These are phyloP conservation scores for Kandelia obovata DNA, from an alignment of 345 rosid species.

Conservation along the genomic window DNA sequence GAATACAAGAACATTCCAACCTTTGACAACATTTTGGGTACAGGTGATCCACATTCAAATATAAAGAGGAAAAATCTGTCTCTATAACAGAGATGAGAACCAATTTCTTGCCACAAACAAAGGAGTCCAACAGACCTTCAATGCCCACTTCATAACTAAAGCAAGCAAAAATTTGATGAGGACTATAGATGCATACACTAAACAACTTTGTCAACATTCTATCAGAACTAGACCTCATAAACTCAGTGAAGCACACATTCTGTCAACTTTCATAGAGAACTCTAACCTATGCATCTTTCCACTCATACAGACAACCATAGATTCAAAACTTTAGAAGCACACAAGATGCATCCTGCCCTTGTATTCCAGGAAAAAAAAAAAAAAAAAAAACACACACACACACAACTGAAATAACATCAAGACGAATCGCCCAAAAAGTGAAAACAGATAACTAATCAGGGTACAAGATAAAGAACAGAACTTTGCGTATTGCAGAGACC, in stretches of 20 bases:
- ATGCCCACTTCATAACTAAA: not conserved
- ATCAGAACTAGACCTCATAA: not conserved
- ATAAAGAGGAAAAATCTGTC: not conserved
- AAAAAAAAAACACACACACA: not conserved
- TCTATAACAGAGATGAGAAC: not conserved
- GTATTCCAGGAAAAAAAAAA: not conserved
- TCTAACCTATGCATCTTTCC: not conserved
- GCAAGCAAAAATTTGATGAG: not conserved
- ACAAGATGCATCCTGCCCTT: no score
- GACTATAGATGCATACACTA: no score
- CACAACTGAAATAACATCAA: not conserved
- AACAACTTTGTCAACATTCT: not conserved
- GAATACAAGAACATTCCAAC: no score
- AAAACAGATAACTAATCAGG: not conserved
- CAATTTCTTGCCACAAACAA: not conserved
- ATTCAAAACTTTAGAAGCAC: no score
- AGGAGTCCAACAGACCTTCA: not conserved
- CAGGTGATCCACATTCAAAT: not conserved
- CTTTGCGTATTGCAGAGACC: conserved; percentile 89
- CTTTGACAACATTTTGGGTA: no score
- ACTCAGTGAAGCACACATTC: not conserved
- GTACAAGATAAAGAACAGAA: conserved; percentile 9
- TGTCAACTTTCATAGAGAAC: not conserved
- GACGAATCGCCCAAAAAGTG: not conserved
- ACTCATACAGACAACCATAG: no score